Base-by-base conservation (phyloP, 2,329 filamentous ascomycete species). In the Apiospora phragmitis region DNA sequence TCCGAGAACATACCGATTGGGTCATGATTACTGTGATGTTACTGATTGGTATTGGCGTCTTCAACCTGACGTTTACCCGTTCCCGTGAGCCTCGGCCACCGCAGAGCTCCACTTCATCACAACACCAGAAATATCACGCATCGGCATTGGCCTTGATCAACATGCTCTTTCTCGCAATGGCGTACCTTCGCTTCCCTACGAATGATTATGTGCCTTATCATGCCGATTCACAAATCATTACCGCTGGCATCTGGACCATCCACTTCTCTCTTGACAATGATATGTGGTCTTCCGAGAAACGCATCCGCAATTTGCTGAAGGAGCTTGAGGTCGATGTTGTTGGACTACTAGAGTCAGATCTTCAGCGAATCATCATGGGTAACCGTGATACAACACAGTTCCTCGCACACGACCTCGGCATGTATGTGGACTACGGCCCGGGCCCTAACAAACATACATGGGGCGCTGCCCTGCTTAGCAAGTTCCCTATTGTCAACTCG, bases 391-490 rank as follows among this genome's bases (percentile, higher is more conserved):
- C 94, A 11, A 98, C 96, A 1, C 96, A 98, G 80, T 97, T 94
- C 82, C 88, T 99, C 11, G 95, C 96, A 26, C 95, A 98, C 80
- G 95, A 99, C 75, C 88, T 99, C 14, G 96, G 96, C 76, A 99
- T 99, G 96, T 99, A 98, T 79, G 95, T 97, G 67, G 96, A 99
- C 84, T 98, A 94, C 78, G 96, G 96, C 70, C 96, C 96, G 41
- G 96, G 96, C 1, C 96, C 96, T 8, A 97, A 99, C 88, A 99
- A 98, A 84, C 96, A 99, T 84, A 99, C 96, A 0, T 99, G 96
- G 96, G 96, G 96, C 68, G 90, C 92, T 12, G 96, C 95, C 29
- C 86, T 99, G 62, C 88, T 99, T 4, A 98, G 94, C 76, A 98
- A 98, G 79, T 99, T 98, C 85, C 96, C 96, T 4, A 99, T 99